These are phyloP conservation scores for Yarrowia sp. DNA, from an alignment of 805 yeast species.

Conservation along the genomic window DNA sequence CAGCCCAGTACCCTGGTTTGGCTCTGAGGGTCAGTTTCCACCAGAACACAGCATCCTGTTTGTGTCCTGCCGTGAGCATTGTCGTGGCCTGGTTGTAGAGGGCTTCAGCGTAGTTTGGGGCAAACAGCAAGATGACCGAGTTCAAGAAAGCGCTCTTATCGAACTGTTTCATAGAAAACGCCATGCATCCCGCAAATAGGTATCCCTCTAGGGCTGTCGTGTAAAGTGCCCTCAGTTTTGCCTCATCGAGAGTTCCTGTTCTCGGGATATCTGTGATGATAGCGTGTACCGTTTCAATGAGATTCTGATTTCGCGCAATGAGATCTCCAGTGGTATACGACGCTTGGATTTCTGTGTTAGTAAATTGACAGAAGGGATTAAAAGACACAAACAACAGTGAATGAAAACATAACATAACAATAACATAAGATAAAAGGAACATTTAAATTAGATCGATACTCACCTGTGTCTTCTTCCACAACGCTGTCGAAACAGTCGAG, in stretches of 20 bases:
- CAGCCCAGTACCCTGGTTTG: slow-evolving; percentile 46
- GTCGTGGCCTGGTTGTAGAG: slow-evolving; percentile 46
- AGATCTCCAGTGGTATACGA: not conserved
- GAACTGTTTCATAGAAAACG: slow-evolving; percentile 41
- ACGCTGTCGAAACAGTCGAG: slow-evolving; percentile 15
- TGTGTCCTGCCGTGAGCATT: slow-evolving; percentile 40
- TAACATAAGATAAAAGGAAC: not conserved
- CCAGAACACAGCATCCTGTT: slow-evolving; percentile 44
- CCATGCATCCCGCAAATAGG: slow-evolving; percentile 46
- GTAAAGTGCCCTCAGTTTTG: slow-evolving; percentile 7
- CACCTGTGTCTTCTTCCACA: slow-evolving; percentile 18
- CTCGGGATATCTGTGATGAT: not conserved
- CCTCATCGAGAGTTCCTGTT: slow-evolving; percentile 6
- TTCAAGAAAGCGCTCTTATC: slow-evolving; percentile 31
- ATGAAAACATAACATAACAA: not conserved
- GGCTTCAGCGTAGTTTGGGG: slow-evolving; percentile 44
- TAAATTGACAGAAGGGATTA: not conserved
- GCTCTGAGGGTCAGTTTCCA: slow-evolving; percentile 43
- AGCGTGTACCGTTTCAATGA: slow-evolving; percentile 6
- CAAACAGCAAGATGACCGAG: slow-evolving; percentile 14
- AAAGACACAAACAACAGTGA: not conserved
- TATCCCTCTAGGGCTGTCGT: slow-evolving; percentile 40
- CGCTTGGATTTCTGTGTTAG: slow-evolving; percentile 21
- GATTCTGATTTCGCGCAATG: not conserved
- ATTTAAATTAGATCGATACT: not conserved